phyloP scores from a whole-genome alignment of 306 rosid species.

The Geum urbanum region DNA sequence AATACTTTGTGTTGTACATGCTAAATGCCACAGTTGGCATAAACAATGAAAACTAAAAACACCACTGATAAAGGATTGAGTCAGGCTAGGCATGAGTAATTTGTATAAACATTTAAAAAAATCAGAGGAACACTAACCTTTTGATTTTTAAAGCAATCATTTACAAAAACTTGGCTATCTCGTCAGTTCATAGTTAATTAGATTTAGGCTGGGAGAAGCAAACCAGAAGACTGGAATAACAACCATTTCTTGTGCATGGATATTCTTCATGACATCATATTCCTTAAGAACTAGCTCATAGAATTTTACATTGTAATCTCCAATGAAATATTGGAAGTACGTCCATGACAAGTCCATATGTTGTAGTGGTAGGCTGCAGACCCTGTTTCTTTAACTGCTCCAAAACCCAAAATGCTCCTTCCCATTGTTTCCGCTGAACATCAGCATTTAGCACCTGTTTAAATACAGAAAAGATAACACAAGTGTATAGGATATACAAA shows the following conservation, averaged over 20 bases:
- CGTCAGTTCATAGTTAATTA: neutral
- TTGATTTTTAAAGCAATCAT: neutral
- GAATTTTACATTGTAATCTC: neutral
- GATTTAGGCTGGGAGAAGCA: neutral
- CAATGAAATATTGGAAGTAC: constrained; percentile 30
- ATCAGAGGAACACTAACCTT: neutral
- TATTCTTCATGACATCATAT: neutral
- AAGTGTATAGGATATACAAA: neutral
- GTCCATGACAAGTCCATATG: constrained; percentile 96
- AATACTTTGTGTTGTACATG: neutral
- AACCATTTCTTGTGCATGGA: neutral
- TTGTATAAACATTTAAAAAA: neutral
- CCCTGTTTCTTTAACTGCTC: constrained; percentile 70
- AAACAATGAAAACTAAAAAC: neutral
- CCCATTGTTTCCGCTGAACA: constrained; percentile 75
- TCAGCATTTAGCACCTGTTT: constrained; percentile 87
- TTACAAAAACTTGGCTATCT: neutral
- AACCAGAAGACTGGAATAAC: neutral
- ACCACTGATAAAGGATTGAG: neutral
- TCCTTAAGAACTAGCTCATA: neutral
- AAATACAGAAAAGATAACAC: constrained; percentile 7
- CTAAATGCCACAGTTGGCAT: neutral
- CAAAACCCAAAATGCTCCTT: constrained; percentile 96
- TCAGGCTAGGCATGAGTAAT: neutral
- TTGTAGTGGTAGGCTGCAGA: constrained; percentile 51